Conservation (phyloP, 805 yeast species). For the Komagataella kurtzmanii region DNA sequence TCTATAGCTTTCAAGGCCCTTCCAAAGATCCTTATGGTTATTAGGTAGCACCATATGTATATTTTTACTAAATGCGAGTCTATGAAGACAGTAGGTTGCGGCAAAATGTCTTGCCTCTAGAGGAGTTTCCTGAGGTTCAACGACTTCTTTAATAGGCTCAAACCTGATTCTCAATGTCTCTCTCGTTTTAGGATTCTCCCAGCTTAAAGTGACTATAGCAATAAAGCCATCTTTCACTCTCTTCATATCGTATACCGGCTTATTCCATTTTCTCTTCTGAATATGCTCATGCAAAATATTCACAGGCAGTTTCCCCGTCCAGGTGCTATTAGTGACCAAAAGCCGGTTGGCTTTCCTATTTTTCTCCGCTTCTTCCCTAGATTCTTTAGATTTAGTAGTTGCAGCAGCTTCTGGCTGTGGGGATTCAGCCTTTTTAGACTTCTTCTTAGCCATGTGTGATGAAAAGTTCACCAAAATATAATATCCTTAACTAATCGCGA, state of each 20-base stretch:
- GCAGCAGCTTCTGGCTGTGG: background rate
- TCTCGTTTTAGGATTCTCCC: conserved; percentile 72
- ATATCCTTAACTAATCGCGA: background rate
- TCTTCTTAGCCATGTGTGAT: conserved; percentile 3
- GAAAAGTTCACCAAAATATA: background rate
- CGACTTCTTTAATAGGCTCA: conserved; percentile 35
- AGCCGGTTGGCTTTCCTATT: conserved; percentile 18
- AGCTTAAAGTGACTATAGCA: conserved; percentile 51
- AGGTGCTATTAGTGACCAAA: conserved; percentile 57
- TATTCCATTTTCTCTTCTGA: conserved; percentile 83
- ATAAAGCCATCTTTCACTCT: conserved; percentile 34
- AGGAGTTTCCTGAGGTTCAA: conserved; percentile 63
- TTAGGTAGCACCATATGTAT: conserved; percentile 80
- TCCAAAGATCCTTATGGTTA: conserved; percentile 72
- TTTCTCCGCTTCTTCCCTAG: conserved; percentile 3
- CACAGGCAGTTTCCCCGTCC: conserved; percentile 94
- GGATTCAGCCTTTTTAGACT: background rate
- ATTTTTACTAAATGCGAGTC: conserved; percentile 71
- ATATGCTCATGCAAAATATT: conserved; percentile 76
- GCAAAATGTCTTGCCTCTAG: conserved; percentile 83
- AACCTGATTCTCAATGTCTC: conserved; percentile 44
- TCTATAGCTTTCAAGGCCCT: conserved; percentile 50
- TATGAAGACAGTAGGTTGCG: conserved; percentile 77
- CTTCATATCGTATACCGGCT: conserved; percentile 64
- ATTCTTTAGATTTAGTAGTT: conserved; percentile 1